These are phyloP conservation scores for Diaporthe longicolla DNA, from an alignment of 2,329 filamentous ascomycete genomes.

Conservation along the genomic window DNA sequence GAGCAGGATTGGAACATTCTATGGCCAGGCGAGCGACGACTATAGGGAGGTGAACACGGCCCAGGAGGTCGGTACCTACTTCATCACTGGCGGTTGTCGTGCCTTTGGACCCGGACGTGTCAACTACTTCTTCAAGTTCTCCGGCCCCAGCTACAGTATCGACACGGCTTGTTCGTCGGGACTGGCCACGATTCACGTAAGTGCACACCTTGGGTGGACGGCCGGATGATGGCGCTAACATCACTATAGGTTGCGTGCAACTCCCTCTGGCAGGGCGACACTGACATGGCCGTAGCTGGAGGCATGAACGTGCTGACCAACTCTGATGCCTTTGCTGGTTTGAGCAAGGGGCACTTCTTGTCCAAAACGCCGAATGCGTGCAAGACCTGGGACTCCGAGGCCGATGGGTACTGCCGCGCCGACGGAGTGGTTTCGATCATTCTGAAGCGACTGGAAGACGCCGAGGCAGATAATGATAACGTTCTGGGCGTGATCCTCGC, in stretches of 20 bases:
- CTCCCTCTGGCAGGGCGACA: slow-evolving; percentile 74
- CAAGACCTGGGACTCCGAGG: slow-evolving; percentile 75
- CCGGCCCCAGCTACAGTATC: slow-evolving; percentile 52
- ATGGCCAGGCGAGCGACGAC: slow-evolving; percentile 62
- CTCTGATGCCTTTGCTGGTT: slow-evolving; percentile 74
- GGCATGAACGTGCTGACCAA: slow-evolving; percentile 77
- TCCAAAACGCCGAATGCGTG: slow-evolving; percentile 55
- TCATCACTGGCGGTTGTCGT: slow-evolving; percentile 48
- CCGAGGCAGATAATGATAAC: slow-evolving; percentile 71
- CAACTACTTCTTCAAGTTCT: slow-evolving; percentile 54
- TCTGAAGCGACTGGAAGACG: slow-evolving; percentile 65
- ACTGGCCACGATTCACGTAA: slow-evolving; percentile 54
- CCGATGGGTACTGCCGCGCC: slow-evolving; percentile 70
- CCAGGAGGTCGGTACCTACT: slow-evolving; percentile 42
- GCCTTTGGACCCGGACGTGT: slow-evolving; percentile 52
- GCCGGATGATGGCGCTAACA: too few species aligned
- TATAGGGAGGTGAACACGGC: slow-evolving; percentile 72
- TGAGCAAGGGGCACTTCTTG: slow-evolving; percentile 76
- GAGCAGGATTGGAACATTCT: slow-evolving; percentile 73
- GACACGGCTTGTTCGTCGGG: slow-evolving; percentile 57
- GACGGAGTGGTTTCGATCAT: slow-evolving; percentile 64
- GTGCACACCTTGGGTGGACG: too few species aligned
- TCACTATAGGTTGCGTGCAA: slow-evolving; percentile 64
- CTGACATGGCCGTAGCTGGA: slow-evolving; percentile 75
- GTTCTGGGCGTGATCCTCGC: slow-evolving; percentile 74